Percentiles rank a stretch among this genome's conserved stretches.
phyloP scores from a whole-genome alignment of 2,329 filamentous ascomycete genomes.

The Curvularia hawaiiensis region DNA sequence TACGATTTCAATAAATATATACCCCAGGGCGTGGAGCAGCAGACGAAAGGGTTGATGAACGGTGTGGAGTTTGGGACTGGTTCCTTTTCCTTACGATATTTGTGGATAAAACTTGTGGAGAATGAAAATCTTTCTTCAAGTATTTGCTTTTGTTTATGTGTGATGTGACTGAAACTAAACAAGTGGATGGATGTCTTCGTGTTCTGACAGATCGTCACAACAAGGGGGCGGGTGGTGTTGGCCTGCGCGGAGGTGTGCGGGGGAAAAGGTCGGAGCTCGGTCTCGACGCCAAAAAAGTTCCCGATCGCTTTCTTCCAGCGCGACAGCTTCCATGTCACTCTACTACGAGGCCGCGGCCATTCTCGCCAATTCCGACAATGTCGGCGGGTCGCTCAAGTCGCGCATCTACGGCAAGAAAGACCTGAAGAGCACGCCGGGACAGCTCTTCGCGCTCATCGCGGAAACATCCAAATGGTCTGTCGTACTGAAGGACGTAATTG shows the following conservation, averaged over 20 bases:
- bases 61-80: constrained; percentile 12
- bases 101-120: background rate
- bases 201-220: background rate
- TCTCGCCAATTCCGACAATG: constrained; percentile 65
- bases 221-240: background rate
- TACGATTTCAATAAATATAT: constrained; percentile 22
- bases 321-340: constrained; percentile 72
- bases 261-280: constrained; percentile 14
- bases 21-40: constrained; percentile 12
- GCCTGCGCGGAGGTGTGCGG: constrained; percentile 10
- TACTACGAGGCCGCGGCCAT: constrained; percentile 89
- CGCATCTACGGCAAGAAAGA: constrained; percentile 76
- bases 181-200: background rate
- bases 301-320: constrained; percentile 3
- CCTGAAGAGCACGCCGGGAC: constrained; percentile 77
- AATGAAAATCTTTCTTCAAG: background rate
- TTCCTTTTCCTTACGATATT: constrained; percentile 4
- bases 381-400: constrained; percentile 85
- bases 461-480: constrained; percentile 91
- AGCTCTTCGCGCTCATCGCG: constrained; percentile 84
- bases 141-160: background rate
- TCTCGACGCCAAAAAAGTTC: constrained; percentile 13
- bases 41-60: background rate
- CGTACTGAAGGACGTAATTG: constrained; percentile 87
- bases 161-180: no score